phyloP scores from a whole-genome alignment of 805 yeast genomes.

The Candida parachauliodes region DNA sequence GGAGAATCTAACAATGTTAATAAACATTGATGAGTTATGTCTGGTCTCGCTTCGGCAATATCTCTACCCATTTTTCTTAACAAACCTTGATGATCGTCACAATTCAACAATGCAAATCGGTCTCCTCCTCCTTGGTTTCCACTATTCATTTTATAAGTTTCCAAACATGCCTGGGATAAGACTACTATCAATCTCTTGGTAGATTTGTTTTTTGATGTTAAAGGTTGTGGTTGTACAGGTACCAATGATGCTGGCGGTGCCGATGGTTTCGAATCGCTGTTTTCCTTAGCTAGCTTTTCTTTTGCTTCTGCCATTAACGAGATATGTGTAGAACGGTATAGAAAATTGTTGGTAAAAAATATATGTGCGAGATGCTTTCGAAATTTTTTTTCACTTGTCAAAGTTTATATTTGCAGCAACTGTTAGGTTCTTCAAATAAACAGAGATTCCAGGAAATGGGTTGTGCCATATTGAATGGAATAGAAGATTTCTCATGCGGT shows the following conservation, averaged over 20 bases:
- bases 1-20: constrained; percentile 95
- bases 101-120: constrained; percentile 87
- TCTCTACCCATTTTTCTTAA: constrained; percentile 95
- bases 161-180: constrained; percentile 92
- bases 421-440: too few relatives aligned
- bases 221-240: constrained; percentile 80
- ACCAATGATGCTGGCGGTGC: constrained; percentile 64
- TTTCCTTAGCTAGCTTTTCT: not conserved
- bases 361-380: constrained; percentile 3
- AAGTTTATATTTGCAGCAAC: too few relatives aligned
- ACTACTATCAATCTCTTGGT: constrained; percentile 90
- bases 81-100: constrained; percentile 97
- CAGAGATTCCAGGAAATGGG: too few relatives aligned
- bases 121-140: constrained; percentile 81
- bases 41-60: constrained; percentile 98
- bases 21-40: constrained; percentile 96
- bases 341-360: constrained; percentile 4
- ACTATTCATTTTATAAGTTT: constrained; percentile 84
- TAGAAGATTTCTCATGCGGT: too few relatives aligned
- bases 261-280: constrained; percentile 11
- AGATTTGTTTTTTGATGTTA: constrained; percentile 79
- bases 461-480: too few relatives aligned
- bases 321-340: not conserved
- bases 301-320: constrained; percentile 3
- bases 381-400: too few relatives aligned